A percentile compares a stretch with the other conserved stretches of the same genome.
Evolutionary conservation across 176 grass and related monocot species (phyloP).

Genomic region (Oryza rufipogon): DNA sequence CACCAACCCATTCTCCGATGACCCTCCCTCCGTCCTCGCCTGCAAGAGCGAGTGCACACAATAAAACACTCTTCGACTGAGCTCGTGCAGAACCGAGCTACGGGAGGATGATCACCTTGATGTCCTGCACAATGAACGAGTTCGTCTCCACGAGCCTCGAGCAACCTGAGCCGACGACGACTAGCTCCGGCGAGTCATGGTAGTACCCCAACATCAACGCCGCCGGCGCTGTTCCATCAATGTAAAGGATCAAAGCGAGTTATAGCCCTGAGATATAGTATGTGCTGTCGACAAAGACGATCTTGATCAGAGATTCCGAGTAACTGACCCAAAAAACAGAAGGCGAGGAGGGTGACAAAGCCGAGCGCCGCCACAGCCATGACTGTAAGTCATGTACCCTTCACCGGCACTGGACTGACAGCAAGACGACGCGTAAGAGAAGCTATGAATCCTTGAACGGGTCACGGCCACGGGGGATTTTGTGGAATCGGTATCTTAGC

Average conservation of each 20-base stretch:
- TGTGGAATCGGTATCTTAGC: not conserved
- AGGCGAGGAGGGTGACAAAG: constrained; percentile 51
- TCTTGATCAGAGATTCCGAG: not conserved
- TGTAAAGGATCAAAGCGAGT: not conserved
- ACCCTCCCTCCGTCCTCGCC: constrained; percentile 38
- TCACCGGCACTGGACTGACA: not conserved
- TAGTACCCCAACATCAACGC: constrained; percentile 53
- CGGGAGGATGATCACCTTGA: constrained; percentile 37
- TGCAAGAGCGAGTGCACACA: constrained; percentile 32
- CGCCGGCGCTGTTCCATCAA: constrained; percentile 48
- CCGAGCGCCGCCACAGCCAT: constrained; percentile 43
- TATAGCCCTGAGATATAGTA: not conserved
- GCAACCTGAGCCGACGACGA: constrained; percentile 47
- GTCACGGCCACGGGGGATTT: not conserved
- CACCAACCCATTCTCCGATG: not conserved
- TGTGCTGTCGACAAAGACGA: not conserved
- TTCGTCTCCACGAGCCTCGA: constrained; percentile 63
- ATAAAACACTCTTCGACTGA: not conserved
- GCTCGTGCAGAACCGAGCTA: not conserved
- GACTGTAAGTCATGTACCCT: not conserved
- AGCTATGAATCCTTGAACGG: not conserved
- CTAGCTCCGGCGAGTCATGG: constrained; percentile 50
- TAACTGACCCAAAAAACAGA: constrained; percentile 56
- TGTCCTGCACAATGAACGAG: constrained; percentile 48
- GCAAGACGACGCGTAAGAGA: not conserved